Base-by-base conservation (phyloP, 2,329 filamentous ascomycete species). In the Xylogone sp. region DNA sequence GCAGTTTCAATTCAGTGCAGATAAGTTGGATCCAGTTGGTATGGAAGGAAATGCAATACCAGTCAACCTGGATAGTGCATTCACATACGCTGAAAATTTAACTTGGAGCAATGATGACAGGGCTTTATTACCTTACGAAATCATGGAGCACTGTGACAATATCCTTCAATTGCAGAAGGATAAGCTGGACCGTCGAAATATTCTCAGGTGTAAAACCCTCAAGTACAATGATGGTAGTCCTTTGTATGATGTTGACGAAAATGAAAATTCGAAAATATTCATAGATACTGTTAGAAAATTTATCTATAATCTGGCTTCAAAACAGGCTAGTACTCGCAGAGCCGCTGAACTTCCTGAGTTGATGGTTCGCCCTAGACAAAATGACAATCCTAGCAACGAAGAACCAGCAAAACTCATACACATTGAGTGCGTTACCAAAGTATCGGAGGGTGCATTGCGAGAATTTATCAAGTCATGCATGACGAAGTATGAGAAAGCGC, bases 1-100 rank as follows among this genome's bases (percentile, higher is more conserved):
- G 2, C 94, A 99, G 67, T 97, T 99, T 72, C 91, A 96, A 65
- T 99, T 96, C 62, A 94, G 94, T 67, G 94, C 94, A 27, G 94
- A 99, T 65, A 92, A 93, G 57, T 77, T 99, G 27, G 94, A 99
- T 68, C 94, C 94, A 1, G 88, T 97, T 18, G 92, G 97, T 65
- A 99, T 99, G 93, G 94, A 99, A 69, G 94, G 91, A 43, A 86
- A 87, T 56, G 93, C 90, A 6, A 89, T 89, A 61, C 94, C 94
- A 4, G 94, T 99, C 46, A 82, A 97, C 64, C 97, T 97, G 65
- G 84, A 89, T 48, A 84, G 93, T 44, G 97, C 93, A 0, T 97
- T 90, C 77, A 90, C 84, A n/a, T 93, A 97, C 65, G 76, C 81
- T 4, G 80, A 90, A 76, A 71, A 85, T 71, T 62, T 84, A 3